Evolutionary conservation across 2,329 filamentous ascomycete species (phyloP).

Genomic region (Tolypocladium paradoxum): DNA sequence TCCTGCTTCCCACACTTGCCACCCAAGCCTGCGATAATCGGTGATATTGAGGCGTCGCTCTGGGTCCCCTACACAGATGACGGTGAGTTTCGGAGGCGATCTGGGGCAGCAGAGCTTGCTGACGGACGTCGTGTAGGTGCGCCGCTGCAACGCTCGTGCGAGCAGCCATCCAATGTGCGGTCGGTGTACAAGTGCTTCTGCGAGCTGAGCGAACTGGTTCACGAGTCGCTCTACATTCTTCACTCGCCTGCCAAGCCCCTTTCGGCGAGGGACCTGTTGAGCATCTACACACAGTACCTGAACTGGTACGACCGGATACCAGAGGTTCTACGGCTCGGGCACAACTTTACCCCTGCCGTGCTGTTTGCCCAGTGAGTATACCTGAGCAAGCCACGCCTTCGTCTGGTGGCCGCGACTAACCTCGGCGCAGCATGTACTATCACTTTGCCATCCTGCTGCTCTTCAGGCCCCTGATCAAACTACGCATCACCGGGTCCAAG

Average conservation of each 20-base stretch:
- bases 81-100: conserved; percentile 27
- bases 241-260: conserved; percentile 58
- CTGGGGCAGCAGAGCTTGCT: not conserved
- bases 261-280: conserved; percentile 51
- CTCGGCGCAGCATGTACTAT: conserved; percentile 50
- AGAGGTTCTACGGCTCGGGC: conserved; percentile 49
- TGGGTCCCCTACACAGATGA: conserved; percentile 51
- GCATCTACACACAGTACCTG: conserved; percentile 57
- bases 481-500: conserved; percentile 51
- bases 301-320: conserved; percentile 63
- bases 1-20: conserved; percentile 46
- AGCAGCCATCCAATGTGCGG: conserved; percentile 57
- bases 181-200: conserved; percentile 60
- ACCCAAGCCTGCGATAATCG: conserved; percentile 49
- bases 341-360: conserved; percentile 63
- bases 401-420: conserved; percentile 2
- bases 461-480: conserved; percentile 60
- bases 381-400: not conserved
- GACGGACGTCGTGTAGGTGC: conserved; percentile 27
- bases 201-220: conserved; percentile 62
- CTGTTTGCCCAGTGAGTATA: conserved; percentile 59
- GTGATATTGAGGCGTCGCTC: conserved; percentile 46
- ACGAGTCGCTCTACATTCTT: conserved; percentile 60
- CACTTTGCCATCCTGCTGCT: conserved; percentile 61
- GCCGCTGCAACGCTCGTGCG: conserved; percentile 41